These are phyloP conservation scores for Vitellaria paradoxa DNA, from an alignment of 179 eudicot species.

Conservation along the genomic window DNA sequence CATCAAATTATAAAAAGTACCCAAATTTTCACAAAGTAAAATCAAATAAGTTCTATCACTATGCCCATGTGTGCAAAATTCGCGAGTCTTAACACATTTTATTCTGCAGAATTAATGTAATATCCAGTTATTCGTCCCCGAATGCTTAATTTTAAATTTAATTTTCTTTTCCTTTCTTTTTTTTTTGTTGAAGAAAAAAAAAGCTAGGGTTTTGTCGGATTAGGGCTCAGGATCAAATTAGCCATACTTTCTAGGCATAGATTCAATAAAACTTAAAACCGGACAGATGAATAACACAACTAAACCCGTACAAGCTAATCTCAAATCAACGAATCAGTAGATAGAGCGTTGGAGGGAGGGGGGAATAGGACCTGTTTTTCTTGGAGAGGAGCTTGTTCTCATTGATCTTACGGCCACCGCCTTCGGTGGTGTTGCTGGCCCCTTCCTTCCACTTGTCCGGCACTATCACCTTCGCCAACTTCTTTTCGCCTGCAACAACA, in stretches of 20 bases:
- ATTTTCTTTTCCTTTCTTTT: no score
- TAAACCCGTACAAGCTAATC: neutral
- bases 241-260: neutral
- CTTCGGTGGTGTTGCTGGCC: slow-evolving; percentile 88
- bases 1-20: neutral
- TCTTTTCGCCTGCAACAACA: slow-evolving; percentile 71
- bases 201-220: neutral
- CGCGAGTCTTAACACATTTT: neutral
- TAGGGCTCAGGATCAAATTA: neutral
- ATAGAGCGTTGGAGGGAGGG: no score
- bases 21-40: neutral
- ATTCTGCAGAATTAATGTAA: neutral
- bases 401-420: slow-evolving; percentile 95
- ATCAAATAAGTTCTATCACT: neutral
- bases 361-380: slow-evolving; percentile 54
- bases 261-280: neutral
- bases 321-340: neutral
- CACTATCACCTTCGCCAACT: slow-evolving; percentile 82
- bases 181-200: neutral
- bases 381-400: slow-evolving; percentile 97
- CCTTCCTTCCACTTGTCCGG: slow-evolving; percentile 99
- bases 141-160: neutral
- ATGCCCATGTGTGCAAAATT: neutral
- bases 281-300: no score
- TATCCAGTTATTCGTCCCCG: neutral